A percentile compares a stretch with the other conserved stretches of the same genome.
Evolutionary conservation across 495 filamentous ascomycete genomes (phyloP).

Genomic region (Usnea hakonensis): DNA sequence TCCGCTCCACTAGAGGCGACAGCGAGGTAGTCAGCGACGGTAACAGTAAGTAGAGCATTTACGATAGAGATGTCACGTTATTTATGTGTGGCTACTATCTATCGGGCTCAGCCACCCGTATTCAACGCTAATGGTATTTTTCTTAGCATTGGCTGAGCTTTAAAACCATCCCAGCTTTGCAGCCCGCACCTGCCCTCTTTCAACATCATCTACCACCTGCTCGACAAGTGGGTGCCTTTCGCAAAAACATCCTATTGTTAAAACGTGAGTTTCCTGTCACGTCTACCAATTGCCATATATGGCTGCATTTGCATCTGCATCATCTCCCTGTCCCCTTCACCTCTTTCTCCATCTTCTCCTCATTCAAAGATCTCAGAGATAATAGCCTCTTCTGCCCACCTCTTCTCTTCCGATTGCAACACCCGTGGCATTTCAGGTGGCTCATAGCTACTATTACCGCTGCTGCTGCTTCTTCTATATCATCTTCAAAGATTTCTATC

Average conservation of each 20-base stretch:
- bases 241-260: conserved; percentile 12
- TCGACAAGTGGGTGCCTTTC: background rate
- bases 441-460: conserved; percentile 18
- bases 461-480: conserved; percentile 20
- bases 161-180: conserved; percentile 10
- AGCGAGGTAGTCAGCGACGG: too few species aligned
- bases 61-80: too few species aligned
- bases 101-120: too few species aligned
- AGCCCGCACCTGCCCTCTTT: conserved; percentile 8
- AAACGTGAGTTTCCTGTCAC: conserved; percentile 27
- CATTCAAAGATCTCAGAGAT: conserved; percentile 12
- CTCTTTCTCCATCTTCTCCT: conserved; percentile 10
- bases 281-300: conserved; percentile 20
- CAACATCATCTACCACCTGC: conserved; percentile 13
- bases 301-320: conserved; percentile 19
- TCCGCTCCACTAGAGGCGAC: too few species aligned
- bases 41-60: too few species aligned
- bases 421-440: conserved; percentile 17
- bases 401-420: conserved; percentile 10
- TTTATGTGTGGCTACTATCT: too few species aligned
- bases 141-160: too few species aligned
- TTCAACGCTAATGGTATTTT: too few species aligned
- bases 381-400: conserved; percentile 13
- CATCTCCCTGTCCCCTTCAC: conserved; percentile 24
- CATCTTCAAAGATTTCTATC: conserved; percentile 26